Conservation (phyloP, 1,139 yeast genomes). For the Blastobotrys aristatus region DNA sequence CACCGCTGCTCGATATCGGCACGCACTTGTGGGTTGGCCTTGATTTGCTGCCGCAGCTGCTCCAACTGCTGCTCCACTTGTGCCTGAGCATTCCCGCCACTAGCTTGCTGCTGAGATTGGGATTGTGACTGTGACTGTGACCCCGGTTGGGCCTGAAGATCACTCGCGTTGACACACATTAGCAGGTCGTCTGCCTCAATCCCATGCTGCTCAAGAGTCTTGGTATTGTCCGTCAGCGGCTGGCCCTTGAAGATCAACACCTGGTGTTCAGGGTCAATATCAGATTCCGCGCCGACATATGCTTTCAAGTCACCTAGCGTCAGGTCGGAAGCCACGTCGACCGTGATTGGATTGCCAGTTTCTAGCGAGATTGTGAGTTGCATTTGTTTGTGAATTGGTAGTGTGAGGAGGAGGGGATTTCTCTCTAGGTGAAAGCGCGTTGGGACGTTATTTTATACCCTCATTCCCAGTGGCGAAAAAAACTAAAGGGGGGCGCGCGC, state of each 20-base stretch:
- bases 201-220: slow-evolving; percentile 45
- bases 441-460: background rate
- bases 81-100: background rate
- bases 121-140: background rate
- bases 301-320: slow-evolving; percentile 67
- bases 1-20: slow-evolving; percentile 32
- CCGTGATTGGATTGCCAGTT: slow-evolving; percentile 34
- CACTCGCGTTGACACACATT: slow-evolving; percentile 29
- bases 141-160: background rate
- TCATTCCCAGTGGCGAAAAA: background rate
- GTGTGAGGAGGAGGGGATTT: background rate
- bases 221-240: slow-evolving; percentile 36
- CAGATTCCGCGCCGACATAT: slow-evolving; percentile 69
- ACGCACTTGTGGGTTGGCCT: slow-evolving; percentile 32
- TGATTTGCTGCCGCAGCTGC: slow-evolving; percentile 33
- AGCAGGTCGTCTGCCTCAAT: slow-evolving; percentile 57
- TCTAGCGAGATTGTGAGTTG: slow-evolving; percentile 36
- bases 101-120: background rate
- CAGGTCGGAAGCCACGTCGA: slow-evolving; percentile 63
- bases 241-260: slow-evolving; percentile 46
- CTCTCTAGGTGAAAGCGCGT: background rate
- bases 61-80: slow-evolving; percentile 26
- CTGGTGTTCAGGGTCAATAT: slow-evolving; percentile 46
- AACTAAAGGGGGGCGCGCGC: too few relatives aligned
- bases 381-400: slow-evolving; percentile 26